Conservation (phyloP, 306 rosid genomes). For the Vicia villosa region DNA sequence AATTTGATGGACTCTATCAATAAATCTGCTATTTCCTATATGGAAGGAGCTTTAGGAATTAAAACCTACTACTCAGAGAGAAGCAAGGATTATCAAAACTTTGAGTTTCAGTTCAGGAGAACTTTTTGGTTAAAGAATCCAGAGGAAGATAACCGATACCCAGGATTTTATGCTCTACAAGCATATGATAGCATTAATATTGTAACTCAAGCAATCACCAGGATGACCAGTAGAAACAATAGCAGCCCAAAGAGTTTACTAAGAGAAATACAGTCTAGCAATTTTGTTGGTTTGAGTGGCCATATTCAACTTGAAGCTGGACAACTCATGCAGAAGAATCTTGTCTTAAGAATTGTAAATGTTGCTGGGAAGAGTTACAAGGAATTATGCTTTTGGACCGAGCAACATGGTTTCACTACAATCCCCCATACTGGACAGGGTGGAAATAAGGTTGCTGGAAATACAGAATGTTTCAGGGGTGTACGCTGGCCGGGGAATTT, state of each 20-base stretch:
- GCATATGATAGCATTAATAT: constrained; percentile 64
- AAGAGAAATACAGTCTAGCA: constrained; percentile 36
- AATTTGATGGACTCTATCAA: constrained; percentile 49
- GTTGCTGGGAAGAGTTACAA: constrained; percentile 49
- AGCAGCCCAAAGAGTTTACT: constrained; percentile 23
- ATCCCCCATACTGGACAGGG: constrained; percentile 22
- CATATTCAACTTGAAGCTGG: constrained; percentile 50
- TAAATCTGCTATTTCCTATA: constrained; percentile 41
- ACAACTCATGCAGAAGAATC: constrained; percentile 37
- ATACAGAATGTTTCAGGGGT: constrained; percentile 35
- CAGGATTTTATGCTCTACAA: constrained; percentile 61
- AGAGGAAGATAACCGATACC: constrained; percentile 49
- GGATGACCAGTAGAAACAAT: constrained; percentile 8
- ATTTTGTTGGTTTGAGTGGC: constrained; percentile 61
- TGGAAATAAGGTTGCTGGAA: constrained; percentile 3
- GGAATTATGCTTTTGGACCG: constrained; percentile 62
- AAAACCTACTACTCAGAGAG: constrained; percentile 47
- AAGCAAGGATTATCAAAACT: constrained; percentile 37
- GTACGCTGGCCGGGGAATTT: constrained; percentile 71
- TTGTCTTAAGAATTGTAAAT: constrained; percentile 54
- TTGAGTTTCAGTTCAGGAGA: constrained; percentile 45
- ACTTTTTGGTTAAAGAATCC: constrained; percentile 38
- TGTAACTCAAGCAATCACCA: constrained; percentile 47
- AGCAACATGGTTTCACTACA: constrained; percentile 40
- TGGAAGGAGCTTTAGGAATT: constrained; percentile 73